These are phyloP conservation scores for Rhododendron simsii DNA, from an alignment of 148 eudicot genomes.

Conservation along the genomic window DNA sequence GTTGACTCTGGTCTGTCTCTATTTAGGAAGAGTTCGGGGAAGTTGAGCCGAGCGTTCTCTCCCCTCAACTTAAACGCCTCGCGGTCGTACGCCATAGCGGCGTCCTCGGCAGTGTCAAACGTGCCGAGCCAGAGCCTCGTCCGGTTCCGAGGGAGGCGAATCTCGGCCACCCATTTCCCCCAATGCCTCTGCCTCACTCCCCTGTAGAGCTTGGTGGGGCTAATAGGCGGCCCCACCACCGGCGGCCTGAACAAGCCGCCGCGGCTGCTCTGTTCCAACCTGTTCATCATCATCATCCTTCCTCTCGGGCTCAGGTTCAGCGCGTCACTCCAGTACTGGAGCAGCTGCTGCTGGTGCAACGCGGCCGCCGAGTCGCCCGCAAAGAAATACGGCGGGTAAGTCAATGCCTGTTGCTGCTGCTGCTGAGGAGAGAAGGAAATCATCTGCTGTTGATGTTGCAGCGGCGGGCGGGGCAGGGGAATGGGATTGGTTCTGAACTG, in stretches of 20 bases:
- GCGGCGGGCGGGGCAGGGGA: slow-evolving; percentile 19
- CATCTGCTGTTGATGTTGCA: slow-evolving; percentile 54
- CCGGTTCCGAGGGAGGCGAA: slow-evolving; percentile 66
- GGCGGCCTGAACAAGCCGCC: slow-evolving; percentile 28
- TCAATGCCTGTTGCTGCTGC: slow-evolving; percentile 8
- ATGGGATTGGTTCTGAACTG: slow-evolving; percentile 15
- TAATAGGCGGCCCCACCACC: slow-evolving; percentile 18
- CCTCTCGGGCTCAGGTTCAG: slow-evolving; percentile 73
- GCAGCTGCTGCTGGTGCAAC: slow-evolving; percentile 29
- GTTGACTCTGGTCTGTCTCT: slow-evolving; percentile 22
- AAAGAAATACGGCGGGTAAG: slow-evolving; percentile 38
- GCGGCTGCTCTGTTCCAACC: slow-evolving; percentile 21
- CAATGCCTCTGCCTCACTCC: slow-evolving; percentile 86
- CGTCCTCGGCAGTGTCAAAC: slow-evolving; percentile 73
- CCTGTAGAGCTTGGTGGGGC: slow-evolving; percentile 58
- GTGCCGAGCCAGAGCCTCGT: slow-evolving; percentile 85
- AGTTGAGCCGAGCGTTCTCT: slow-evolving; percentile 67
- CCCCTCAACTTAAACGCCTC: slow-evolving; percentile 72
- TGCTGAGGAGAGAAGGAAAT: slow-evolving; percentile 56
- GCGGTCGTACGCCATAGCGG: slow-evolving; percentile 79
- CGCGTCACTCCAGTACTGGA: slow-evolving; percentile 67
- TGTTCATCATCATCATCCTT: slow-evolving; percentile 62
- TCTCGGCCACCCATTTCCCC: slow-evolving; percentile 96
- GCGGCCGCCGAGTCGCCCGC: slow-evolving; percentile 19
- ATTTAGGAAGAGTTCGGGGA: slow-evolving; percentile 56